These are phyloP conservation scores for Linnemannia hyalina DNA, from an alignment of 192 early-diverging fungal species.

Conservation along the genomic window DNA sequence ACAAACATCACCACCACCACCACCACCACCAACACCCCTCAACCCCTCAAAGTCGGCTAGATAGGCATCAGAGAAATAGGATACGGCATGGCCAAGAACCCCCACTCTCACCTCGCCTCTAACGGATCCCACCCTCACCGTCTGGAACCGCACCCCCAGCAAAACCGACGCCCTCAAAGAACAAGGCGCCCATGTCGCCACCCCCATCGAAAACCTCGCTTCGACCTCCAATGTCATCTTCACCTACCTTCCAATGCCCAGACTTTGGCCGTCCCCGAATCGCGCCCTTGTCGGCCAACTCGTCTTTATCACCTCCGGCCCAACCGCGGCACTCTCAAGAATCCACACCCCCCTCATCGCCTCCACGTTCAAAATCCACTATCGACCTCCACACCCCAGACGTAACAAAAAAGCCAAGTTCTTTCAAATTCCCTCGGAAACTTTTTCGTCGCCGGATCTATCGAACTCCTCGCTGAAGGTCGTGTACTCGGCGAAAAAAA, in stretches of 20 bases:
- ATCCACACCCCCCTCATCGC: conserved; percentile 51
- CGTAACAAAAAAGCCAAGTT: conserved; percentile 51
- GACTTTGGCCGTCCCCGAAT: conserved; percentile 64
- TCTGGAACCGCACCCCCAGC: conserved; percentile 75
- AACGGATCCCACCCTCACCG: conserved; percentile 54
- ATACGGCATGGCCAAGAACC: conserved; percentile 70
- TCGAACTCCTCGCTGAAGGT: conserved; percentile 76
- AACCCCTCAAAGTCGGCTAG: conserved; percentile 62
- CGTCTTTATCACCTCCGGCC: conserved; percentile 65
- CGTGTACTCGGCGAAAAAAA: conserved; percentile 62
- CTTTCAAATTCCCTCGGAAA: conserved; percentile 77
- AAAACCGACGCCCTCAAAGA: conserved; percentile 47
- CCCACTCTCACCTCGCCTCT: conserved; percentile 61
- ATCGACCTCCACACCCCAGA: conserved; percentile 67
- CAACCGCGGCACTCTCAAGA: conserved; percentile 51
- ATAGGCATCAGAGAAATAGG: conserved; percentile 77
- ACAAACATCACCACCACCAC: conserved; percentile 54
- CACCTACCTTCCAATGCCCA: too few relatives aligned
- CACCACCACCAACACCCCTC: conserved; percentile 58
- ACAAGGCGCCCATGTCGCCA: conserved; percentile 56
- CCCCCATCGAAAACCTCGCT: conserved; percentile 56
- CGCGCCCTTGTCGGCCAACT: conserved; percentile 65
- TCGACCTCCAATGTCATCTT: conserved; percentile 68
- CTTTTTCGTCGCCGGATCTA: conserved; percentile 68
- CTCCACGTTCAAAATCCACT: conserved; percentile 58